Base-by-base conservation (phyloP, 345 rosid species). In the Salix caprea region DNA sequence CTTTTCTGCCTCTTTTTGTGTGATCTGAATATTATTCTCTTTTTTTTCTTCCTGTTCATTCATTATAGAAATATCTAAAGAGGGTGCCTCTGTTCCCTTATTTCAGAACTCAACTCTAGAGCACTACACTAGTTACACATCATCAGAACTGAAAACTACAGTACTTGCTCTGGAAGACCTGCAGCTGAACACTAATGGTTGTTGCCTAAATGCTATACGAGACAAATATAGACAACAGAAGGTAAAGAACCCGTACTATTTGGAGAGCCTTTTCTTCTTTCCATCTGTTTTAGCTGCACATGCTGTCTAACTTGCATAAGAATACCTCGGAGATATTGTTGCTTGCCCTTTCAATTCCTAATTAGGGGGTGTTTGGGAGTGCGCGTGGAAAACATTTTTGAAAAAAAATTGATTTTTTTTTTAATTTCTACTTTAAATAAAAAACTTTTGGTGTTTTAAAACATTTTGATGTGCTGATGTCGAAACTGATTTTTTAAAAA, bases 31-130 rank as follows among this genome's bases (percentile, higher is more conserved):
- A 44, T 37, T 61, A 67, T n/a, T 36, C 62, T 13, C 26, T 67
- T 67, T 7, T 7, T 61, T 26, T 39, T 21, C 34, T 39, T 21
- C n/a, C 6, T 28, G 74, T 74, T 46, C 64, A 19, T 21, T 73
- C 34, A 28, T 44, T 58, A 0, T 65, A 30, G 50, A 60, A 77
- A 28, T 70, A 19, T 40, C 77, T 66, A 40, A 84, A 74, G 65
- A 73, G 39, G 15, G 10, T 37, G 75, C 65, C 42, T 39, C 73
- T 23, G 18, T 32, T 3, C 50, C 14, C 30, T n/a, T 42, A 8
- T 82, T 70, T 83, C 89, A 95, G 97, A 93, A 89, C 81, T 87
- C 90, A 75, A 93, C 98, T 71, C 87, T 95, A 78, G 97, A 90
- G 80, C 94, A 95, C 85, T 93, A 95, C 75, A 88, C 97, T 24